phyloP scores from a whole-genome alignment of 1,284 basidiomycete genomes.

The Ustilago nuda region DNA sequence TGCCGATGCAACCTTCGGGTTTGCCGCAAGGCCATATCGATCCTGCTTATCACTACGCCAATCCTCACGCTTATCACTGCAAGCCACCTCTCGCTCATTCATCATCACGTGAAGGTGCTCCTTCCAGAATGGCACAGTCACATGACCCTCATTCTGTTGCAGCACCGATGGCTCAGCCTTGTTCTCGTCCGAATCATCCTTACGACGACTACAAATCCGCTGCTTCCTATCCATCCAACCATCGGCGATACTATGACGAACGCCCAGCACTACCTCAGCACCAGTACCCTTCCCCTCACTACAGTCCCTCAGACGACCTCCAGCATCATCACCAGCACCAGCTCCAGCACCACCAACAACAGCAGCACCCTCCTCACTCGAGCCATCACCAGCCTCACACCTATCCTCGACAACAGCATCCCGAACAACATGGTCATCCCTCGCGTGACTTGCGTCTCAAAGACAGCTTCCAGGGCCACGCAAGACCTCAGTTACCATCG shows the following conservation, averaged over 20 bases:
- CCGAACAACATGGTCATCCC: constrained; percentile 1
- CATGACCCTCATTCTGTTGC: constrained; percentile 7
- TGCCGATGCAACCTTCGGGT: constrained; percentile 24
- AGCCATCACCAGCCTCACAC: neutral
- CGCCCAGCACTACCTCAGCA: constrained; percentile 8
- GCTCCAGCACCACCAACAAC: neutral
- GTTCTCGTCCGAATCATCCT: constrained; percentile 2
- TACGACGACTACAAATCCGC: constrained; percentile 12
- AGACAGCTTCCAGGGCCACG: neutral
- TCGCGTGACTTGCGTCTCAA: constrained; percentile 12
- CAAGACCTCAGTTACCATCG: constrained; percentile 13
- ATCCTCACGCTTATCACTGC: constrained; percentile 3
- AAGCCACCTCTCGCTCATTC: constrained; percentile 5
- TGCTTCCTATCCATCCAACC: neutral
- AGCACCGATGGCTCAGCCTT: neutral
- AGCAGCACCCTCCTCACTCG: neutral
- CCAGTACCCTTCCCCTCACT: neutral
- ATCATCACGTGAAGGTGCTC: neutral
- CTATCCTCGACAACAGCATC: constrained; percentile 5
- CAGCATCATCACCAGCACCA: constrained; percentile 8
- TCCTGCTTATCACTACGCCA: constrained; percentile 4
- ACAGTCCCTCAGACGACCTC: neutral
- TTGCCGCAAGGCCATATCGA: constrained; percentile 27
- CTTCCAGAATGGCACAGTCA: constrained; percentile 1
- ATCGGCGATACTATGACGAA: constrained; percentile 9